phyloP scores from a whole-genome alignment of 2,329 filamentous ascomycete genomes.

The Madurella mycetomatis region DNA sequence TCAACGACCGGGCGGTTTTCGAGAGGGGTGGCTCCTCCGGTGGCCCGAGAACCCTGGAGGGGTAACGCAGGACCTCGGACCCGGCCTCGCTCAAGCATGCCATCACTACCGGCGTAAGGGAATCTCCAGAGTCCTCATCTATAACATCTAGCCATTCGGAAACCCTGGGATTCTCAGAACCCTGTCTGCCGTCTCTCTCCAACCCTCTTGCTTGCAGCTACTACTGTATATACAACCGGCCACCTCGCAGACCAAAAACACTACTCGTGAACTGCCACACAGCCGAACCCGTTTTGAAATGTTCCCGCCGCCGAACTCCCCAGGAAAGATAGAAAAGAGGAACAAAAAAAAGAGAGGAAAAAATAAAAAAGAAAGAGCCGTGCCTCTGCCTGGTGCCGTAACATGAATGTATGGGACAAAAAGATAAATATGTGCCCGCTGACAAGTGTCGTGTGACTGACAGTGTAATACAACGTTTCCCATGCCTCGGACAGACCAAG shows the following conservation, averaged over 20 bases:
- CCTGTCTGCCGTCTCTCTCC: neutral
- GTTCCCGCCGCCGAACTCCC: constrained; percentile 6
- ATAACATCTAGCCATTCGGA: neutral
- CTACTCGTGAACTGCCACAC: neutral
- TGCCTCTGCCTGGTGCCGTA: too few species aligned
- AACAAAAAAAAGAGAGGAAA: neutral
- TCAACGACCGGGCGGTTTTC: too few species aligned
- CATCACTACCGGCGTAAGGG: neutral
- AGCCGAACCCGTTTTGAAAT: neutral
- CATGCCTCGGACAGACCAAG: neutral
- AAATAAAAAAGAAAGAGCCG: too few species aligned
- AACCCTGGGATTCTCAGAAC: neutral
- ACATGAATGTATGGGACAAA: neutral
- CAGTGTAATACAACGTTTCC: neutral
- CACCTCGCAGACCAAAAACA: neutral
- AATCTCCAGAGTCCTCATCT: neutral
- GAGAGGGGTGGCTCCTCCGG: too few species aligned
- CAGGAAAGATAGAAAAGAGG: neutral
- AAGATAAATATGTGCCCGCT: neutral
- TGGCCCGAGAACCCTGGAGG: too few species aligned
- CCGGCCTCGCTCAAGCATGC: too few species aligned
- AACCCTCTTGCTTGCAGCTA: neutral
- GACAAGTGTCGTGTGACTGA: neutral
- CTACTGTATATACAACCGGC: constrained; percentile 9
- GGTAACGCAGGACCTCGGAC: too few species aligned